Evolutionary conservation across 1,284 basidiomycete species (phyloP), one percentile per base, ranked within the genome.

Genomic region (Trichosporon asahii): DNA sequence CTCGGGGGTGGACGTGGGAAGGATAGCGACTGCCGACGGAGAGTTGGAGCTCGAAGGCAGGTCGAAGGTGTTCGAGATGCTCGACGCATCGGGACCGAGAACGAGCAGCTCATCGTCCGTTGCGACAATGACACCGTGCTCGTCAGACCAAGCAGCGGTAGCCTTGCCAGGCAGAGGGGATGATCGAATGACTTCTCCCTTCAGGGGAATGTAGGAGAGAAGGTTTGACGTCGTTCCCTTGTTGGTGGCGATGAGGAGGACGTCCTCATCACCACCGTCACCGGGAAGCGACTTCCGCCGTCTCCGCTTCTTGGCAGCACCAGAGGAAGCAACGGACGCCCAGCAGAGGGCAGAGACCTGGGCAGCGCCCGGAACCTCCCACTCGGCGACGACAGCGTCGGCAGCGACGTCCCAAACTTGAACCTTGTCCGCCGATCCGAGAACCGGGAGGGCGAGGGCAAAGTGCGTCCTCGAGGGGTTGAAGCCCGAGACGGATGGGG

Each of bases 351-450:
- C 75, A 1, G 76, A 74, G 12, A 79, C 82, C 69, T 78, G 80
- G 70, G 76, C 73, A 31, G 79, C 80, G 15, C 78, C 81, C n/a
- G 77, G 74, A 12, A 83, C 71, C 68, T 83, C 81, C 80, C 80
- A 83, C 68, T 84, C 81, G n/a, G 78, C 75, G 21, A 81, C 74
- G 61, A 84, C 78, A 21, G 73, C 72, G 67, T 81, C 80, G 49
- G 74, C 71, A 3, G 77, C 75, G 29, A 82, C 74, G 40, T 84
- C 81, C 83, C 82, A 83, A 40, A 83, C 76, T 60, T 79, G 78
- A 3, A 84, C 70, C 72, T 81, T 83, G 72, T 84, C 82, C 18
- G 80, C 82, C 2, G 78, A 77, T 1, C 82, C 82, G 4, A 84
- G 74, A 4, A 80, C 78, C 14, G 82, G 80, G 4, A 79, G 75